Evolutionary conservation across 345 rosid genomes (phyloP).

Genomic region (Noccaea bulbosa): DNA sequence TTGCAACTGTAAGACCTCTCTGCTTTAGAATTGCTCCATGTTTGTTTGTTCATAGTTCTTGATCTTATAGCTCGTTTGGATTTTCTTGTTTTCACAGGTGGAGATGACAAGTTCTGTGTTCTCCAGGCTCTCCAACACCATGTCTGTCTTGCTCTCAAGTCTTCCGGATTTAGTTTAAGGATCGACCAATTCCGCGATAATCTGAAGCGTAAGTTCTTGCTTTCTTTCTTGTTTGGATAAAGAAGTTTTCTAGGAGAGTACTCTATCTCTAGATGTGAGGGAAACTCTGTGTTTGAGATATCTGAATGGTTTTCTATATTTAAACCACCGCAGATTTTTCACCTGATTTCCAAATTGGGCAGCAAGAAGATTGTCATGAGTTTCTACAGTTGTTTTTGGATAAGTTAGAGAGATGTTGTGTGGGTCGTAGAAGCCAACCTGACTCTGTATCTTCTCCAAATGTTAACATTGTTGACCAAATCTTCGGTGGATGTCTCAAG

Average conservation of each 20-base stretch:
- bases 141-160: conserved; percentile 56
- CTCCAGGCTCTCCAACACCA: conserved; percentile 62
- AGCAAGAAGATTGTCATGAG: conserved; percentile 94
- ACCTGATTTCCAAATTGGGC: conserved; percentile 54
- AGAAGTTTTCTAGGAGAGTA: too few species aligned
- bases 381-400: conserved; percentile 76
- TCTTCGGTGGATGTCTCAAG: conserved; percentile 80
- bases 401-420: conserved; percentile 66
- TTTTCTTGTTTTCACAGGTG: conserved; percentile 52
- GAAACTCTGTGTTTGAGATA: conserved; percentile 13
- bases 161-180: conserved; percentile 59
- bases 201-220: conserved; percentile 48
- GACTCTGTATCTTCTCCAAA: conserved; percentile 35
- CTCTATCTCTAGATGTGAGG: too few species aligned
- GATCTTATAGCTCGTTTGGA: neutral
- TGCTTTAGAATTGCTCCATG: neutral
- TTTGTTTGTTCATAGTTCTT: too few species aligned
- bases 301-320: conserved; percentile 35
- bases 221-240: too few species aligned
- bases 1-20: conserved; percentile 52
- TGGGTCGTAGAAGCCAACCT: conserved; percentile 40
- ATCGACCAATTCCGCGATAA: conserved; percentile 60
- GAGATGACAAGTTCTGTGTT: conserved; percentile 60
- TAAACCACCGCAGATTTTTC: conserved; percentile 61
- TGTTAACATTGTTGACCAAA: conserved; percentile 59